These are phyloP conservation scores for Taxawa tesnikishii DNA, from an alignment of 2,329 filamentous ascomycete genomes.

Conservation along the genomic window DNA sequence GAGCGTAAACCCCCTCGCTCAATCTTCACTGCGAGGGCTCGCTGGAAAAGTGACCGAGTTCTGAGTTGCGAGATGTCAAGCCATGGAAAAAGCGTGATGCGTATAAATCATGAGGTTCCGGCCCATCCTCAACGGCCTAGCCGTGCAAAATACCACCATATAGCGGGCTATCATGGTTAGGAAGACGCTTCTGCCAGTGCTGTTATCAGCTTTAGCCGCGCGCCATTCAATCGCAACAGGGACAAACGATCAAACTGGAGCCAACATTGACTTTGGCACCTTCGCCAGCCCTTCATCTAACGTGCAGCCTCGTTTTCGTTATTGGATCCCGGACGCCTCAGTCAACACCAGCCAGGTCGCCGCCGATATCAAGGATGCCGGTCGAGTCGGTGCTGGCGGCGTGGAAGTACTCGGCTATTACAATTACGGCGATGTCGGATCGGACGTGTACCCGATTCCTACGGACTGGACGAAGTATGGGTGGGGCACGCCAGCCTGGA, in stretches of 20 bases:
- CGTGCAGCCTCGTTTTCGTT: constrained; percentile 20
- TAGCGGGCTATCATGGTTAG: too few species aligned
- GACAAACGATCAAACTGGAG: constrained; percentile 12
- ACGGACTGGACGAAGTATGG: constrained; percentile 27
- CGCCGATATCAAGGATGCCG: constrained; percentile 20
- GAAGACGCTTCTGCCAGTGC: too few species aligned
- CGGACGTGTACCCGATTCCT: constrained; percentile 10
- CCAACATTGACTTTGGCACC: constrained; percentile 12
- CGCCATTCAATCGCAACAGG: too few species aligned
- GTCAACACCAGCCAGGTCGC: constrained; percentile 17
- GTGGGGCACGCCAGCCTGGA: constrained; percentile 25
- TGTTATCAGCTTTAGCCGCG: too few species aligned
- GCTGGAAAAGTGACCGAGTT: too few species aligned
- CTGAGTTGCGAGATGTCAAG: too few species aligned
- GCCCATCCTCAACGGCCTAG: too few species aligned
- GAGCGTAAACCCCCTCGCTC: too few species aligned
- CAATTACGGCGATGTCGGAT: constrained; percentile 21
- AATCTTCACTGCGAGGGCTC: too few species aligned
- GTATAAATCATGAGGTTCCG: too few species aligned
- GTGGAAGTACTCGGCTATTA: constrained; percentile 28
- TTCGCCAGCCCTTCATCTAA: constrained; percentile 18
- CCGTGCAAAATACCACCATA: too few species aligned
- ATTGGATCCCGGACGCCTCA: constrained; percentile 28
- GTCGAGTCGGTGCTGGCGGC: constrained; percentile 23
- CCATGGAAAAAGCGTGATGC: too few species aligned